Base-by-base conservation (phyloP, 2,329 filamentous ascomycete genomes). In the Huntiella abstrusa region DNA sequence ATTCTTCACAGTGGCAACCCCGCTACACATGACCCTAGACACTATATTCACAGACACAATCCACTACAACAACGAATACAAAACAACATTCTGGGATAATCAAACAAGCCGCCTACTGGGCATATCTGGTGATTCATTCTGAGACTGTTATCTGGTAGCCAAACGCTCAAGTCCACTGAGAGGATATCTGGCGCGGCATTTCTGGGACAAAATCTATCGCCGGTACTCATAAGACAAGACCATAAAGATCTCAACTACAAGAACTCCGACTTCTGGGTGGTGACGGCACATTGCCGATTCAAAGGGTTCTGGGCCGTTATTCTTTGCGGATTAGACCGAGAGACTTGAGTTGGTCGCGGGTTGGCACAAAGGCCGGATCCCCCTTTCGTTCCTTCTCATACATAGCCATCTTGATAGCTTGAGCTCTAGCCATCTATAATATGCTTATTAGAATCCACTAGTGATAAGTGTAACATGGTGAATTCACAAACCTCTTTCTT, bases 271-370 rank as follows among this genome's bases (percentile, higher is more conserved):
- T 16, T 40, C 16, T 15, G 11, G n/a, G 16, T 40, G 2, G 15
- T 15, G 38, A 15, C 8, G 38, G 15, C 11, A 17, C 3, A 19
- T 19, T 6, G 38, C 15, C 22, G 17, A 22, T 16, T 16, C 3
- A 7, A 2, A 40, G 15, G 15, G 11, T 40, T 28, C 36, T 13
- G 5, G 12, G 6, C 22, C 22, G 83, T 55, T 92, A 83, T 54
- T 91, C 80, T 62, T 85, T 85, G 58, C 80, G 79, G 55, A 96
- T 58, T 53, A 95, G 63, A 39, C 88, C 88, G 52, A 96, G 62
- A 61, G 81, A 86, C 62, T 85, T 73, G 70, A 96, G 92, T 68
- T 91, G 77, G 75, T 86, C 51, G 85, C 85, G 49, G 77, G 80
- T 57, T 84, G 78, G 59, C 91, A 83, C 66, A 83, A 75, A 52